A percentile compares a stretch with the other conserved stretches of the same genome.
Conservation (phyloP, 495 filamentous ascomycete genomes). For the Talaromyces stipitatus region DNA sequence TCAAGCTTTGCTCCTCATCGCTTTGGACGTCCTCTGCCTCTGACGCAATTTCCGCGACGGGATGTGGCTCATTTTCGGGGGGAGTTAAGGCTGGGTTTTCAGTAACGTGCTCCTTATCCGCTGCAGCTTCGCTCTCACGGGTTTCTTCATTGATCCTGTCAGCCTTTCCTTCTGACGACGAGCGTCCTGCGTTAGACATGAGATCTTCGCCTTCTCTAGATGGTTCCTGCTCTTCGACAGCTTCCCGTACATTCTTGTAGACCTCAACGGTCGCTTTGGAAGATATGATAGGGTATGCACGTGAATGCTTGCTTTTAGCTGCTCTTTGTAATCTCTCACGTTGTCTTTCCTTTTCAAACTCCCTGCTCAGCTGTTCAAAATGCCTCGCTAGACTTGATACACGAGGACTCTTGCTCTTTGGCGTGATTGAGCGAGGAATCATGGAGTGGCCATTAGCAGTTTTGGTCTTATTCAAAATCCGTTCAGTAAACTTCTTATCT, state of each 20-base stretch:
- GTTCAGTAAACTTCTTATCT: conserved; percentile 68
- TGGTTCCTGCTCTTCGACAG: conserved; percentile 76
- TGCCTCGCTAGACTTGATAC: conserved; percentile 88
- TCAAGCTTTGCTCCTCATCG: conserved; percentile 61
- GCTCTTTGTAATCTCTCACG: conserved; percentile 76
- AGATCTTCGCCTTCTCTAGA: conserved; percentile 55
- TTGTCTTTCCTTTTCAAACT: conserved; percentile 91
- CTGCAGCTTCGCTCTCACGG: conserved; percentile 15
- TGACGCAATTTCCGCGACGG: conserved; percentile 48
- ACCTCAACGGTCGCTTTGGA: conserved; percentile 95
- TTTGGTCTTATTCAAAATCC: conserved; percentile 55
- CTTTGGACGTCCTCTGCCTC: conserved; percentile 57
- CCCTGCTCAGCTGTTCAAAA: conserved; percentile 91
- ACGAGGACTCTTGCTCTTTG: conserved; percentile 56
- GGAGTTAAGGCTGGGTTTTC: conserved; percentile 28
- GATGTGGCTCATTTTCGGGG: conserved; percentile 43
- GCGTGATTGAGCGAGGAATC: conserved; percentile 80
- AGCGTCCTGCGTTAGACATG: conserved; percentile 18
- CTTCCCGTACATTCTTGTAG: conserved; percentile 85
- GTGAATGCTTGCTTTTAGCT: conserved; percentile 69
- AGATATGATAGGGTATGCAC: conserved; percentile 83
- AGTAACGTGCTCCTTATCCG: conserved; percentile 10
- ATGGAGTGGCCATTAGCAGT: conserved; percentile 59
- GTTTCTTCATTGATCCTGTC: conserved; percentile 22
- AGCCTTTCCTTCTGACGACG: conserved; percentile 18